A percentile compares a stretch with the other conserved stretches of the same genome.
phyloP scores from a whole-genome alignment of 73 alveolate genomes.

The Stentor coeruleus region DNA sequence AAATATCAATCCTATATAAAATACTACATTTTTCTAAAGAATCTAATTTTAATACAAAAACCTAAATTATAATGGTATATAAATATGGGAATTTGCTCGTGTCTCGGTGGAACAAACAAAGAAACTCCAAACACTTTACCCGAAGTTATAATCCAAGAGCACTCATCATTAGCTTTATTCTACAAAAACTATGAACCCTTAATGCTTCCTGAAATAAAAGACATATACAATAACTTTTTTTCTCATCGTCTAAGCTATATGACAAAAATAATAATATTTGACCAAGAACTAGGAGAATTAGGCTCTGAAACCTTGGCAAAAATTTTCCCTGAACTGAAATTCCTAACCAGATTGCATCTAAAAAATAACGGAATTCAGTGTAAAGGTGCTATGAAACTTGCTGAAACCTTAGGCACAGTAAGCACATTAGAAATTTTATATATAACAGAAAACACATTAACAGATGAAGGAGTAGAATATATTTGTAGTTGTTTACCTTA shows the following conservation, averaged over 20 bases:
- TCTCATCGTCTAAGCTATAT: not conserved
- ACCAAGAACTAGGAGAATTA: not conserved
- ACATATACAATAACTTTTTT: not conserved
- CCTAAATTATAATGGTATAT: too few species aligned
- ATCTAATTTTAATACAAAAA: too few species aligned
- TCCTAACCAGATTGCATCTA: not conserved
- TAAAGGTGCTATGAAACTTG: not conserved
- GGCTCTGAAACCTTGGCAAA: not conserved
- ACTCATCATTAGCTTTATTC: not conserved
- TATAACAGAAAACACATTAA: not conserved
- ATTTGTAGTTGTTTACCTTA: not conserved
- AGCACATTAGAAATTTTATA: not conserved
- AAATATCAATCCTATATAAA: too few species aligned
- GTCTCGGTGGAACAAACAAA: too few species aligned
- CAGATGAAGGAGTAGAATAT: not conserved
- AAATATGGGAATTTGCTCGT: too few species aligned
- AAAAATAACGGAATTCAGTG: not conserved
- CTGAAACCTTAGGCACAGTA: not conserved
- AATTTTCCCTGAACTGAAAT: not conserved
- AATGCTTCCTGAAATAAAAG: constrained; percentile 7
- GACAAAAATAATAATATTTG: not conserved
- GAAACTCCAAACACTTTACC: too few species aligned
- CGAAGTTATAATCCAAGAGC: too few species aligned
- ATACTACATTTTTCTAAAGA: too few species aligned
- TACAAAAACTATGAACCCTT: not conserved